Evolutionary conservation across 805 yeast genomes (phyloP).

Genomic region (Pichia occidentalis): DNA sequence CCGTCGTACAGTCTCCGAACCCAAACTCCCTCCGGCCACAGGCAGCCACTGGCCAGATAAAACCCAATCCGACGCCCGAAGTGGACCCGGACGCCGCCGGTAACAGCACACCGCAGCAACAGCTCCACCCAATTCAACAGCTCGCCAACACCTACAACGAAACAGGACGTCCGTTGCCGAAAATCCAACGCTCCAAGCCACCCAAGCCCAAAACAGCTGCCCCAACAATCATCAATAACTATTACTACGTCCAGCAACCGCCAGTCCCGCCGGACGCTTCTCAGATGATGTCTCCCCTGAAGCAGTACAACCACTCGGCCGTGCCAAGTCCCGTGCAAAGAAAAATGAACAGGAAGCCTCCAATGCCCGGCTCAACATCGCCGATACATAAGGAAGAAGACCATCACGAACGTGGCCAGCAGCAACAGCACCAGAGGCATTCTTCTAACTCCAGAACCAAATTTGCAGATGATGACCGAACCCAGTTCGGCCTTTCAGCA

Average conservation of each 20-base stretch:
- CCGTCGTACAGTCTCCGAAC: constrained; percentile 13
- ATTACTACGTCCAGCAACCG: constrained; percentile 17
- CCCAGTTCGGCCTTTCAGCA: neutral
- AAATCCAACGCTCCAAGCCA: neutral
- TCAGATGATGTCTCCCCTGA: neutral
- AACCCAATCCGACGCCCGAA: too few relatives aligned
- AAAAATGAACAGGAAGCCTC: too few relatives aligned
- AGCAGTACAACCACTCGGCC: too few relatives aligned
- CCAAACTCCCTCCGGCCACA: constrained; percentile 20
- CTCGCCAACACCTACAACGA: constrained; percentile 6
- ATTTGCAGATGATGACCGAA: neutral
- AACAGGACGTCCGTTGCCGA: constrained; percentile 5
- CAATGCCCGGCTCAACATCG: neutral
- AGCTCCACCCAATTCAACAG: constrained; percentile 12
- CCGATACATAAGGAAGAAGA: neutral
- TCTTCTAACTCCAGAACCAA: constrained; percentile 2
- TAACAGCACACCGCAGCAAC: constrained; percentile 12
- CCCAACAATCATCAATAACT: constrained; percentile 19
- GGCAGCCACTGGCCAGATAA: constrained; percentile 17
- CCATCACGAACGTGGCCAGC: neutral
- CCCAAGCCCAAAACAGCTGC: constrained; percentile 5
- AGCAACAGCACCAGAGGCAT: constrained; percentile 4
- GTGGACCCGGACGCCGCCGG: constrained; percentile 6
- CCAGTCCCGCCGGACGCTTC: neutral
- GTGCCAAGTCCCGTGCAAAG: too few relatives aligned